Percentiles rank a stretch among this genome's conserved stretches.
Evolutionary conservation across 305 asterid species (phyloP).

Genomic region (Rubia peregrina): DNA sequence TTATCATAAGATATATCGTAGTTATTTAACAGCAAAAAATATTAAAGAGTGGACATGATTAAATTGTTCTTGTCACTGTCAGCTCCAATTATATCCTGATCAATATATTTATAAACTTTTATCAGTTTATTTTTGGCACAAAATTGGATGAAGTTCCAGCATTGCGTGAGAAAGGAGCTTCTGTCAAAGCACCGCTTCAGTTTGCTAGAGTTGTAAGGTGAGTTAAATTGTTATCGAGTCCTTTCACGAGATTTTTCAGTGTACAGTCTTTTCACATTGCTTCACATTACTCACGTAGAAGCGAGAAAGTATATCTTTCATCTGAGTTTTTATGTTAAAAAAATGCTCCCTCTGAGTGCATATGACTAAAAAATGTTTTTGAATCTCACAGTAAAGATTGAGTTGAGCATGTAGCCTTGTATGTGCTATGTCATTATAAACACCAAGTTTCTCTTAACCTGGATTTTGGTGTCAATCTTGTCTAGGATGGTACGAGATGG

Average conservation of each 20-base stretch:
- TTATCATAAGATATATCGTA: no score
- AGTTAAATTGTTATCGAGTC: slow-evolving; percentile 12
- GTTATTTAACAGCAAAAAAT: no score
- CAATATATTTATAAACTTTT: background rate
- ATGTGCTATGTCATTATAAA: background rate
- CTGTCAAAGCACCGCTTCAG: slow-evolving; percentile 29
- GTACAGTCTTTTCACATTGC: background rate
- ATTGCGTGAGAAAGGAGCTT: slow-evolving; percentile 29
- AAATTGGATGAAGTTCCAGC: slow-evolving; percentile 34
- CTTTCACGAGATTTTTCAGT: background rate
- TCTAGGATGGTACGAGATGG: slow-evolving; percentile 37
- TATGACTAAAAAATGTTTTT: background rate
- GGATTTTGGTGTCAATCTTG: background rate
- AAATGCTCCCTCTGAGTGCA: background rate
- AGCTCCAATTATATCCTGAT: no score
- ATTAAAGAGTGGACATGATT: no score
- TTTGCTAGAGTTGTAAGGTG: slow-evolving; percentile 45
- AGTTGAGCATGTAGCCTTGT: no score
- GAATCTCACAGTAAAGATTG: background rate
- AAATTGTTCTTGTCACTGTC: no score
- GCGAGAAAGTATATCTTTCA: background rate
- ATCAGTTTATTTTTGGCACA: slow-evolving; percentile 31
- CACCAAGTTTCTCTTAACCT: background rate
- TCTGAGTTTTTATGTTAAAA: background rate
- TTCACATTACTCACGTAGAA: background rate